These are phyloP conservation scores for Cutaneotrichosporon sp. DNA, from an alignment of 1,284 basidiomycete genomes.

Conservation along the genomic window DNA sequence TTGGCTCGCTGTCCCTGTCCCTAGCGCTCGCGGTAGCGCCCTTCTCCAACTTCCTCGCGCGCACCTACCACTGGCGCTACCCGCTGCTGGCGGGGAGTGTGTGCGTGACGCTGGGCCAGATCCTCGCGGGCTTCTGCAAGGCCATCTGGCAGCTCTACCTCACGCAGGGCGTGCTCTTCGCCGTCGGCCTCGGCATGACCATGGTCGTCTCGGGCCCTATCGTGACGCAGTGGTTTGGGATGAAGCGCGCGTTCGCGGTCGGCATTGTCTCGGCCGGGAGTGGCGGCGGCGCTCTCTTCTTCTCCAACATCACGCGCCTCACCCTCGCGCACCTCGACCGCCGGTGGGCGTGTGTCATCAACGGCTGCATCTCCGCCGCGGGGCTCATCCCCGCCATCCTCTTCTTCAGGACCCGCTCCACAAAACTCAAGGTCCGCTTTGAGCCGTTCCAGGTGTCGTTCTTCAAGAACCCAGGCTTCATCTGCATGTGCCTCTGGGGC, in stretches of 20 bases:
- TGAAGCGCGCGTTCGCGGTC: constrained; percentile 24
- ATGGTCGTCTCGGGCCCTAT: constrained; percentile 24
- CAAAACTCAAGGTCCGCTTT: constrained; percentile 31
- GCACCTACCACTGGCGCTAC: constrained; percentile 25
- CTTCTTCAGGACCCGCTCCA: constrained; percentile 26
- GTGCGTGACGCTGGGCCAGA: constrained; percentile 36
- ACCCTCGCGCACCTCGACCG: constrained; percentile 41
- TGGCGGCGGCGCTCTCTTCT: constrained; percentile 49
- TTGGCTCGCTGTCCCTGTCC: constrained; percentile 21
- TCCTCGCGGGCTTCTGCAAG: constrained; percentile 38
- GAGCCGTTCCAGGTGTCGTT: constrained; percentile 37
- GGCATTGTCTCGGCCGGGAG: constrained; percentile 44
- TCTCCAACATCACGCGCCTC: constrained; percentile 46
- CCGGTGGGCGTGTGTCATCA: constrained; percentile 39
- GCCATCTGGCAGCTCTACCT: constrained; percentile 34
- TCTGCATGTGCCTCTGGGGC: constrained; percentile 44
- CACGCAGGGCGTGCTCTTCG: constrained; percentile 46
- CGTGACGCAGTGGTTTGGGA: constrained; percentile 26
- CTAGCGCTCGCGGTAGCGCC: constrained; percentile 22
- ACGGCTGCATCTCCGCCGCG: constrained; percentile 46
- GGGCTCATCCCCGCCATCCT: constrained; percentile 50
- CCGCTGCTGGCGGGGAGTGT: constrained; percentile 24
- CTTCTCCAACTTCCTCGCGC: constrained; percentile 17
- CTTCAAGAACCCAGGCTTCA: constrained; percentile 38
- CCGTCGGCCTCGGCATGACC: constrained; percentile 35